phyloP scores from a whole-genome alignment of 495 filamentous ascomycete species.

The Penicilliopsis zonata region DNA sequence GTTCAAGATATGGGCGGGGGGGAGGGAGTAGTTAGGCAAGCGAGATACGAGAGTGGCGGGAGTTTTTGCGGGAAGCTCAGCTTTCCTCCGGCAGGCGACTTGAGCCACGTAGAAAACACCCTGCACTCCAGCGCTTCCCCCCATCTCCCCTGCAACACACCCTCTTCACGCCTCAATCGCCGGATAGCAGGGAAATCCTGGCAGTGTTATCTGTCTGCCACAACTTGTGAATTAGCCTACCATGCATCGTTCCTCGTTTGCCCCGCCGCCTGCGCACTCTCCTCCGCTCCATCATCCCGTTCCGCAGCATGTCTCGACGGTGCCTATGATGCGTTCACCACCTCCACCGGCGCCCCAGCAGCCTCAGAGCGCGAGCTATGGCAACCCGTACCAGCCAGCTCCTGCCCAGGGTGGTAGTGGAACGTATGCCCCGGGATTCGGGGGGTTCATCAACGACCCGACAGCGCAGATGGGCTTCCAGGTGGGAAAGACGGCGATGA shows the following conservation, averaged over 20 bases:
- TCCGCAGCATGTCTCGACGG: conserved; percentile 95
- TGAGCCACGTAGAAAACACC: conserved; percentile 34
- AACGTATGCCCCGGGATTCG: conserved; percentile 60
- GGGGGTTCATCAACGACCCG: conserved; percentile 87
- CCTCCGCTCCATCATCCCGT: conserved; percentile 97
- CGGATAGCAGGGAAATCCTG: background rate
- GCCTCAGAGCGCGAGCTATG: conserved; percentile 53
- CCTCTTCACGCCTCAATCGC: conserved; percentile 2
- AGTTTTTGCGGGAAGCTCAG: conserved; percentile 14
- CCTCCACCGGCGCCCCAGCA: conserved; percentile 73
- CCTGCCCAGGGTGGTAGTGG: conserved; percentile 36
- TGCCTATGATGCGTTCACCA: conserved; percentile 96
- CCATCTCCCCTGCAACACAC: conserved; percentile 5
- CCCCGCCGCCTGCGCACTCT: conserved; percentile 65
- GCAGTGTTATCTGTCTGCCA: conserved; percentile 1
- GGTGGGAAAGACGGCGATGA: conserved; percentile 82
- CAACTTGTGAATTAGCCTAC: conserved; percentile 6
- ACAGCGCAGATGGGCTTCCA: conserved; percentile 95
- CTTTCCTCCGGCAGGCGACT: too few species aligned
- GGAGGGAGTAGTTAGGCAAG: conserved; percentile 4
- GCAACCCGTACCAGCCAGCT: conserved; percentile 59
- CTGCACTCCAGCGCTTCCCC: conserved; percentile 1
- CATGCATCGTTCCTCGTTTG: conserved; percentile 80
- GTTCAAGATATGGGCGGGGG: too few species aligned
- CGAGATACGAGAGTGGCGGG: conserved; percentile 13